These are phyloP conservation scores for Wakefieldia striispora DNA, from an alignment of 768 basidiomycete species.

Conservation along the genomic window DNA sequence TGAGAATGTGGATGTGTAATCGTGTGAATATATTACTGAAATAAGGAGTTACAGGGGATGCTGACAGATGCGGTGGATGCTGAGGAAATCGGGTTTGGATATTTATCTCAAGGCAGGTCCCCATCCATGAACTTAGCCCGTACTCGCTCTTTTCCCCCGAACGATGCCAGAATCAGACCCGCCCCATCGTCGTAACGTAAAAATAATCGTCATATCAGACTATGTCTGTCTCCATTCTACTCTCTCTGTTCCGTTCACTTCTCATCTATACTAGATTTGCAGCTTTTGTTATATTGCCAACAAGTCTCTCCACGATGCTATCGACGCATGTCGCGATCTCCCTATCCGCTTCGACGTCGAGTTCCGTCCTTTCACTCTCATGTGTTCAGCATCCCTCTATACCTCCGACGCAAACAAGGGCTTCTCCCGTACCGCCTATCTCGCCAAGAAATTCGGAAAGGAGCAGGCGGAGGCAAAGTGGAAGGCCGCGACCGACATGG, in stretches of 20 bases:
- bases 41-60: constrained; percentile 19
- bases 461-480: constrained; percentile 26
- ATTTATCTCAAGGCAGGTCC: constrained; percentile 26
- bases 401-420: constrained; percentile 20
- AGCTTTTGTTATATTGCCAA: constrained; percentile 39
- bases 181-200: constrained; percentile 20
- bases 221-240: constrained; percentile 22
- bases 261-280: constrained; percentile 29
- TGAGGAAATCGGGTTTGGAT: constrained; percentile 27
- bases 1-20: constrained; percentile 15
- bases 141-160: not conserved
- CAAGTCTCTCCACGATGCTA: constrained; percentile 38
- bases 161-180: constrained; percentile 21
- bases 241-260: not conserved
- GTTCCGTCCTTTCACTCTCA: constrained; percentile 33
- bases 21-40: constrained; percentile 26
- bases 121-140: constrained; percentile 24
- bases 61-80: constrained; percentile 32
- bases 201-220: constrained; percentile 36
- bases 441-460: constrained; percentile 25
- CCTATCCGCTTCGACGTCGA: constrained; percentile 35
- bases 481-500: constrained; percentile 29
- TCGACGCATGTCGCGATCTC: constrained; percentile 32
- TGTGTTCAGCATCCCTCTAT: constrained; percentile 22
- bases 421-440: constrained; percentile 22